Conservation (phyloP, 163 green algal species). For the Scenedesmus sp. region DNA sequence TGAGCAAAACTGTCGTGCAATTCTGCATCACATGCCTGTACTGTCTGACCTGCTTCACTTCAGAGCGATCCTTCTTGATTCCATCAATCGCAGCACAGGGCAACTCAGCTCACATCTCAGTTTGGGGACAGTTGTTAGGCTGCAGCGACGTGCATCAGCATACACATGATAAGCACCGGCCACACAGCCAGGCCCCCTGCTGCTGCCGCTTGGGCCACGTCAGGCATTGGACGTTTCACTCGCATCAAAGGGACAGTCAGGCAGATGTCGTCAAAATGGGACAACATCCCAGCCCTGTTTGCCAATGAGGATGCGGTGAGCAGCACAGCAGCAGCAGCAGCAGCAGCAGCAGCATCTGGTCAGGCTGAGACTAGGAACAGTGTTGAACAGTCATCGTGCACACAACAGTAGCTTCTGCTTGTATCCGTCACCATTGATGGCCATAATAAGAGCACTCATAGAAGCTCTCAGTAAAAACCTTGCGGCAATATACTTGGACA, state of each 20-base stretch:
- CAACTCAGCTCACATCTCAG: too few relatives aligned
- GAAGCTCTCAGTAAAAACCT: too few relatives aligned
- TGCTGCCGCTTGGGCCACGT: background rate
- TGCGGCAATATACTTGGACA: too few relatives aligned
- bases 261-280: background rate
- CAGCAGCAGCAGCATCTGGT: background rate
- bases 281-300: background rate
- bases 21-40: too few relatives aligned
- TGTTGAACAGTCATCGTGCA: background rate
- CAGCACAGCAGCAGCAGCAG: background rate
- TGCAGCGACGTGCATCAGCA: too few relatives aligned
- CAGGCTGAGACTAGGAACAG: background rate
- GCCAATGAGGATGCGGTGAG: background rate
- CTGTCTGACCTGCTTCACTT: too few relatives aligned
- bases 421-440: background rate
- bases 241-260: background rate
- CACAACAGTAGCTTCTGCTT: background rate
- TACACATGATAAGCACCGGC: background rate
- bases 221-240: background rate
- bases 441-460: too few relatives aligned
- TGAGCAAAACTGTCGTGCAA: too few relatives aligned
- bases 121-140: too few relatives aligned
- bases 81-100: too few relatives aligned
- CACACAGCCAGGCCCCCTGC: background rate
- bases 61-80: too few relatives aligned